phyloP scores from a whole-genome alignment of 306 rosid species.

The Cicer pinnatifidum region DNA sequence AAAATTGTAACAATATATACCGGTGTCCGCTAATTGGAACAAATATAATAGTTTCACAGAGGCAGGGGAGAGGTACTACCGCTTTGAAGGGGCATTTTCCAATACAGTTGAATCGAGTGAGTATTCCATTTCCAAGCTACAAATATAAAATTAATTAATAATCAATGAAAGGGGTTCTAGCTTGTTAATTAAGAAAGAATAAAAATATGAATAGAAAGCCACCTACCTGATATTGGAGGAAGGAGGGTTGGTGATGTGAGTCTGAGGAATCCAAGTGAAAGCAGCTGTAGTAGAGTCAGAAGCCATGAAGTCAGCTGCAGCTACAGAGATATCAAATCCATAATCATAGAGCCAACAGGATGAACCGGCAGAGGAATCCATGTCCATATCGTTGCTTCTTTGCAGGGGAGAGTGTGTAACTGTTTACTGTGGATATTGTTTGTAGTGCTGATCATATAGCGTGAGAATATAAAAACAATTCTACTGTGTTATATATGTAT shows the following conservation, averaged over 20 bases:
- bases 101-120: slow-evolving; percentile 53
- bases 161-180: neutral
- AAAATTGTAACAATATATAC: neutral
- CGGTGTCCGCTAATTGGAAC: too few species aligned
- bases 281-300: slow-evolving; percentile 46
- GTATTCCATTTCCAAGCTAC: slow-evolving; percentile 66
- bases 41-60: neutral
- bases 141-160: slow-evolving; percentile 32
- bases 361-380: slow-evolving; percentile 46
- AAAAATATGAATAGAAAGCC: slow-evolving; percentile 32
- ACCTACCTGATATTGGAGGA: slow-evolving; percentile 66
- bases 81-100: slow-evolving; percentile 67
- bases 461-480: slow-evolving; percentile 49
- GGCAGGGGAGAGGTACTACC: slow-evolving; percentile 53
- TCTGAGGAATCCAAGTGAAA: slow-evolving; percentile 61
- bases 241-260: slow-evolving; percentile 45
- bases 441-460: slow-evolving; percentile 30
- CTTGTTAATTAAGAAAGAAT: neutral
- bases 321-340: slow-evolving; percentile 48
- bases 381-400: slow-evolving; percentile 48
- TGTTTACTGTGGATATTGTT: neutral
- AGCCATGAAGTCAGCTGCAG: slow-evolving; percentile 52
- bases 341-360: slow-evolving; percentile 67
- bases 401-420: neutral
- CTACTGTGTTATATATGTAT: neutral